Base-by-base conservation (phyloP, 1,139 yeast genomes). In the Debaryomycetaceae sp. region DNA sequence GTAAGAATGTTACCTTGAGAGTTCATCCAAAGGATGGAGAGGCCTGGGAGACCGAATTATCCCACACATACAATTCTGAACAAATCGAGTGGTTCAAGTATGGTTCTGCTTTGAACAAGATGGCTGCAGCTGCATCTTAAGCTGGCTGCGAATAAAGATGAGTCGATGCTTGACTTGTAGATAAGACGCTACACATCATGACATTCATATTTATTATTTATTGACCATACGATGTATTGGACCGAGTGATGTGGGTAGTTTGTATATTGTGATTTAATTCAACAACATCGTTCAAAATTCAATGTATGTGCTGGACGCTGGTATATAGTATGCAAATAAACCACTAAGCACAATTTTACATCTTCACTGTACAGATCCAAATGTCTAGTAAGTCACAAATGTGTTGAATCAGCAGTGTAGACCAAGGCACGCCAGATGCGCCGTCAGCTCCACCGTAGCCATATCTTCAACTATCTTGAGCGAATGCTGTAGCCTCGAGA, bases 21-120 rank as follows among this genome's bases (percentile, higher is more conserved):
- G 93, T 93, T 60, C 93, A 88, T 75, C 96, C 97, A 66, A 78
- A 83, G 76, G 73, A 84, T 52, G 97, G 97, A 65, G 78, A 68
- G 55, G 75, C 89, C 53, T 91, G 96, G 96, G 86, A 84, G 63
- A 76, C 93, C 63, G 84, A 81, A 76, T 86, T 91, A 71, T 80
- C 95, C 52, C 99, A 93, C 81, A 93, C 99, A 55, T 93, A 87
- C 81, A 93, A 93, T 81, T 55, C 67, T 53, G 97, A 93, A 78
- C 99, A 93, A 81, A 85, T 93, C 67, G 97, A 89, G 69, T 93
- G 99, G 99, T 93, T 93, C 88, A 91, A 87, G 83, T 81, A 87
- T 63, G 99, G 99, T 80, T 90, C 97, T 61, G 99, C 99, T 68
- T 84, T 93, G 77, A 93, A 93, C 87, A 88, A 86, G 81, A 91